phyloP scores from a whole-genome alignment of 1,284 basidiomycete species.

The Agaricales sp. region DNA sequence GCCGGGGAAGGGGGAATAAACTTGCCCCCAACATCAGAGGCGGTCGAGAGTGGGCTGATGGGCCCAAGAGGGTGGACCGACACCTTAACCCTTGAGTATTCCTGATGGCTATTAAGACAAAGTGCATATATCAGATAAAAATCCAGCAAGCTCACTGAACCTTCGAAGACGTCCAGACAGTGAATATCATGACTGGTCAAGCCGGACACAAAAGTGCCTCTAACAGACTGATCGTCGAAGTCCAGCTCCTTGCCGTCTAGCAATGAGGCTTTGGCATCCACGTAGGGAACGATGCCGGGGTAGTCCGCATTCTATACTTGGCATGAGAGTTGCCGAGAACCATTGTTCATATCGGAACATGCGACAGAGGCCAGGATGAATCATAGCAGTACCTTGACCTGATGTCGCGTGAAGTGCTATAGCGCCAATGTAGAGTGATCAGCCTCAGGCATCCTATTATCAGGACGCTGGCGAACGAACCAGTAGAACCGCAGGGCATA shows the following conservation, averaged over 20 bases:
- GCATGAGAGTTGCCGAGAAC: not conserved
- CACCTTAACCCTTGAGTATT: constrained; percentile 55
- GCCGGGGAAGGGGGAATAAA: constrained; percentile 39
- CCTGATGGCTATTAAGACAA: constrained; percentile 38
- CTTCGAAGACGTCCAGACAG: constrained; percentile 70
- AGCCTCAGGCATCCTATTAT: constrained; percentile 3
- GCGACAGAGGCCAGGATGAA: not conserved
- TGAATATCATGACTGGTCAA: constrained; percentile 48
- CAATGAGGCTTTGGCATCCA: constrained; percentile 22
- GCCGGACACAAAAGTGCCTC: constrained; percentile 63
- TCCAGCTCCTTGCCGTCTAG: constrained; percentile 35
- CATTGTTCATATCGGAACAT: not conserved
- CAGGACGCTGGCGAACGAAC: constrained; percentile 18
- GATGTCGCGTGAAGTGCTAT: constrained; percentile 72
- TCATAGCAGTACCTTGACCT: constrained; percentile 35
- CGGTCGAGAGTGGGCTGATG: constrained; percentile 25
- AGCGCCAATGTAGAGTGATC: too few relatives aligned
- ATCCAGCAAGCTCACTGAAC: constrained; percentile 38
- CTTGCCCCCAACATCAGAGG: constrained; percentile 43
- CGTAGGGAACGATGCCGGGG: constrained; percentile 62
- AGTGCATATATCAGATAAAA: not conserved
- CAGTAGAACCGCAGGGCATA: constrained; percentile 27
- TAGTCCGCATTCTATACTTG: constrained; percentile 56
- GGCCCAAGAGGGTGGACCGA: constrained; percentile 42
- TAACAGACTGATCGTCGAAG: constrained; percentile 43